Base-by-base conservation (phyloP, 176 grass and related monocot genomes). In the Carex parvula region DNA sequence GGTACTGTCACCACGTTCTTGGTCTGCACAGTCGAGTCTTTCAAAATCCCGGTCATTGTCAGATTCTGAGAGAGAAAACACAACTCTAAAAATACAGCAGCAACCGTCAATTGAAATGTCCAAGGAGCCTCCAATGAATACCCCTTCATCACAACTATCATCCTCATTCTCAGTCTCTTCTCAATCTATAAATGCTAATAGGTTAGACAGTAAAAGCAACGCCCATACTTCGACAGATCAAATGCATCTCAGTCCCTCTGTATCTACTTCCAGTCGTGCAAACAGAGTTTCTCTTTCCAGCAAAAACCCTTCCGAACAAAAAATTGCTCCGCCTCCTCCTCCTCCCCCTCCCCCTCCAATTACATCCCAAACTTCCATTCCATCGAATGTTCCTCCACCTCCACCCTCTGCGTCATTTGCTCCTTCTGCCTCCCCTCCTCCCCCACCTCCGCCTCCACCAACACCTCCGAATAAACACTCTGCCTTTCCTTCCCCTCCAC, bases 331-430 rank as follows among this genome's bases (percentile, higher is more conserved):
- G 76, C 68, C 3, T 11, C 53, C 81, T 69, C 48, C 46, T 7
- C 78, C 71, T 72, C 12, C 52, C 29, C 17, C 80, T 46, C 42
- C 44, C 44, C 44, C 8, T 10, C 18, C 69, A 70, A 70, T n/a
- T 60, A 4, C 79, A 17, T 79, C 79, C 60, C 80, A 83, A 88
- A 72, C 76, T 76, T 80, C 29, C 68, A 86, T 62, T 81, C 55
- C 56, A 80, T 88, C 80, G 84, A 50, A 86, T 76, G 53, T 59
- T 65, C 35, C 76, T 81, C 61, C 57, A 41, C 79, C 85, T 85
- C 50, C 46, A 58, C 41, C 24, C 79, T 85, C 50, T 50, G 59
- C 64, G 64, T 44, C 81, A 88, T 60, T 65, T 81, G 35, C 72
- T 24, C 80, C 68, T n/a, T 8, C 24, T 2, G 56, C 55, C n/a